Evolutionary conservation across 495 filamentous ascomycete genomes (phyloP).

Genomic region (Aspergillus diversus): DNA sequence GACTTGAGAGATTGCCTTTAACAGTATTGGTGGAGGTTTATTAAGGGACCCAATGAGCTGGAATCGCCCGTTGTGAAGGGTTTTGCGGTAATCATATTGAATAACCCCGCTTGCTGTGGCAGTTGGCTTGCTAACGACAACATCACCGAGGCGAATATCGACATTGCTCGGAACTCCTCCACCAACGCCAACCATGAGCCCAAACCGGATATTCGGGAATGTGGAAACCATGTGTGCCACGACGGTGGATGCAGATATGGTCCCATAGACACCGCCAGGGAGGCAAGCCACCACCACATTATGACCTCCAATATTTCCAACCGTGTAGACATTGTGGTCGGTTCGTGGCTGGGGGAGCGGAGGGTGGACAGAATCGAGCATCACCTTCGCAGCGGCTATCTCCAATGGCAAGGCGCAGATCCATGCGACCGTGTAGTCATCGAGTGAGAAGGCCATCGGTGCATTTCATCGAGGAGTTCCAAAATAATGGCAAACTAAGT

Average conservation of each 20-base stretch:
- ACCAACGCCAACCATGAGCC: background rate
- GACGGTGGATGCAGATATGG: background rate
- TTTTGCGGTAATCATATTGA: background rate
- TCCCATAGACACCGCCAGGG: background rate
- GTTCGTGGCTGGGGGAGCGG: background rate
- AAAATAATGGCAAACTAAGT: no score
- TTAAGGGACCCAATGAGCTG: background rate
- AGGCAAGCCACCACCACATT: background rate
- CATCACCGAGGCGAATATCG: slow-evolving; percentile 6
- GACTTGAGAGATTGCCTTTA: background rate
- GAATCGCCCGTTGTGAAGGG: background rate
- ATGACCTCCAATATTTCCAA: slow-evolving; percentile 2
- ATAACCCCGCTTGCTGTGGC: background rate
- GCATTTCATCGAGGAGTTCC: no score
- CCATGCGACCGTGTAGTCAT: background rate
- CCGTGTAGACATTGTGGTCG: background rate
- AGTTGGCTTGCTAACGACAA: background rate
- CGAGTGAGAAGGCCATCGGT: no score
- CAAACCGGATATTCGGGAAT: background rate
- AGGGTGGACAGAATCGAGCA: background rate
- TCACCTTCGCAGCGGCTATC: background rate
- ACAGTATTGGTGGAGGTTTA: background rate
- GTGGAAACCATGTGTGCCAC: background rate
- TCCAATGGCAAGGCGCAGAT: slow-evolving; percentile 1
- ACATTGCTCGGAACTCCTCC: background rate